Conservation (phyloP, 805 yeast species). For the Kluyveromyces starmeri region DNA sequence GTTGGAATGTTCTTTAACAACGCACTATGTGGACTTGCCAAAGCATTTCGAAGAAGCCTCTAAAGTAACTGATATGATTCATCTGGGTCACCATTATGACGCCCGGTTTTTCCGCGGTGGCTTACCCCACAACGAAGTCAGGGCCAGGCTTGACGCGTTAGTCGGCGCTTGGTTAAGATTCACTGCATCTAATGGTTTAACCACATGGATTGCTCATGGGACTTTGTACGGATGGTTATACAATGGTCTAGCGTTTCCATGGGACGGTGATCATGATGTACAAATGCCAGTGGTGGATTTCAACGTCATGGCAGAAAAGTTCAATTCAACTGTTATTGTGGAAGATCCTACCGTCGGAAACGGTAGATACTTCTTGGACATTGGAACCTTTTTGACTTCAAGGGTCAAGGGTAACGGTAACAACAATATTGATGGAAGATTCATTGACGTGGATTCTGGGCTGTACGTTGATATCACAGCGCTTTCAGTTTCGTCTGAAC, state of each 20-base stretch:
- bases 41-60: slow-evolving; percentile 32
- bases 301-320: slow-evolving; percentile 34
- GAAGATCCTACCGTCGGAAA: slow-evolving; percentile 44
- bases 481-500: slow-evolving; percentile 37
- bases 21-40: slow-evolving; percentile 27
- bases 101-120: slow-evolving; percentile 50
- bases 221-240: slow-evolving; percentile 55
- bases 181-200: slow-evolving; percentile 35
- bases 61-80: slow-evolving; percentile 16
- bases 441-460: slow-evolving; percentile 64
- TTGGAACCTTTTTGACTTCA: slow-evolving; percentile 42
- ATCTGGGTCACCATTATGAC: slow-evolving; percentile 41
- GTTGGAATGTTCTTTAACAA: slow-evolving; percentile 26
- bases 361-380: slow-evolving; percentile 47
- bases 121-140: slow-evolving; percentile 27
- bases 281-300: slow-evolving; percentile 48
- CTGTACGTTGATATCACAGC: slow-evolving; percentile 68
- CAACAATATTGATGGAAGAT: slow-evolving; percentile 64
- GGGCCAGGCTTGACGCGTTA: slow-evolving; percentile 34
- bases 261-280: slow-evolving; percentile 62
- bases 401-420: slow-evolving; percentile 48
- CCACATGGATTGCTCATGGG: slow-evolving; percentile 61
- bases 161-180: slow-evolving; percentile 46
- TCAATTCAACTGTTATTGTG: slow-evolving; percentile 36
- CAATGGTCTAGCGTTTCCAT: slow-evolving; percentile 54